Conservation (phyloP, 1,139 yeast genomes). For the Saccharomyces hybrid region DNA sequence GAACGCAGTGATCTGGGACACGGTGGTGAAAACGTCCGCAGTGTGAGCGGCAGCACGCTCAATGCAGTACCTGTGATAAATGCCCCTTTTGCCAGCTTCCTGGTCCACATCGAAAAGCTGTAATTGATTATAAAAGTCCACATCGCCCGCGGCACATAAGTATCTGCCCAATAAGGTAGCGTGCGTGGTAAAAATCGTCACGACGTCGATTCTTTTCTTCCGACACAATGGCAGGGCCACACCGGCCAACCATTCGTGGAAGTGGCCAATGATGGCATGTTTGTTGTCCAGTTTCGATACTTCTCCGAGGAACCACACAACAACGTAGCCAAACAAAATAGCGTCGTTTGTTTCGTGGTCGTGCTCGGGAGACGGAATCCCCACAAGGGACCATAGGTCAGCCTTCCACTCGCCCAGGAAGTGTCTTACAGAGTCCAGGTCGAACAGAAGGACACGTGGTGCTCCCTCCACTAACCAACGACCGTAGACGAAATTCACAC, state of each 20-base stretch:
- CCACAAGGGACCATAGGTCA: constrained; percentile 85
- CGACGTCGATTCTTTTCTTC: constrained; percentile 84
- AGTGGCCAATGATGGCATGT: constrained; percentile 87
- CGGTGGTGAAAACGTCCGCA: constrained; percentile 96
- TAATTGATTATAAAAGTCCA: constrained; percentile 89
- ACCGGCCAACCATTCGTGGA: constrained; percentile 98
- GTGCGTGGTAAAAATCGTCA: constrained; percentile 95
- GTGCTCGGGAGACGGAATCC: constrained; percentile 87
- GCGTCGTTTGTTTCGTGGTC: constrained; percentile 90
- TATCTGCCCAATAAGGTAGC: constrained; percentile 94
- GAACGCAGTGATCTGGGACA: constrained; percentile 91
- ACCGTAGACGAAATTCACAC: constrained; percentile 79
- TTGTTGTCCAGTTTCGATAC: constrained; percentile 73
- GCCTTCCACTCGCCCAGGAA: constrained; percentile 87
- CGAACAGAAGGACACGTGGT: constrained; percentile 85
- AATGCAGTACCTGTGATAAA: constrained; percentile 92
- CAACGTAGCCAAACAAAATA: constrained; percentile 81
- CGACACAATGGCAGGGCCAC: constrained; percentile 90
- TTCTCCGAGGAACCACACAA: constrained; percentile 97
- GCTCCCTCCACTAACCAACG: constrained; percentile 98
- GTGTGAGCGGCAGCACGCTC: constrained; percentile 96
- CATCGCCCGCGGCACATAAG: constrained; percentile 78
- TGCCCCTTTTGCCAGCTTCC: constrained; percentile 96
- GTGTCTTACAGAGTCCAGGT: constrained; percentile 61
- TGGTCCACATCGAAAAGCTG: constrained; percentile 91